These are phyloP conservation scores for Gossypium lobatum DNA, from an alignment of 441 rosid species.

Conservation along the genomic window DNA sequence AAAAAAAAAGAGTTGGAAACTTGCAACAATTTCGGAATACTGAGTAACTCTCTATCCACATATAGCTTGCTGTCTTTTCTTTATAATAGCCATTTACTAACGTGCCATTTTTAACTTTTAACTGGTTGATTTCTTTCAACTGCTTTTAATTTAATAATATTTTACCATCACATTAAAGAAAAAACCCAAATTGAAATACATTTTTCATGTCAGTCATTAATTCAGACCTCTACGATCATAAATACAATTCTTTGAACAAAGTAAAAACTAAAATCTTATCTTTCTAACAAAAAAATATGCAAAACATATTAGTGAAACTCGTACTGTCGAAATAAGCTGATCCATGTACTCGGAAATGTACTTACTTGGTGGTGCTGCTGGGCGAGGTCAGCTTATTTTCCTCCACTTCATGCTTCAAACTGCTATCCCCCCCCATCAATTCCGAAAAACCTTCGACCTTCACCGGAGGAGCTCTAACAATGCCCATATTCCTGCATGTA, in stretches of 20 bases:
- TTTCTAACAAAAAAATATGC: background rate
- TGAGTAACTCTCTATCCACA: too few species aligned
- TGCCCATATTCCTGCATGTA: slow-evolving; percentile 51
- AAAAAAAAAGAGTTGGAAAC: background rate
- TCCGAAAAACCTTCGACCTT: slow-evolving; percentile 92
- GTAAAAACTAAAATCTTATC: slow-evolving; percentile 1
- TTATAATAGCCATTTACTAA: background rate
- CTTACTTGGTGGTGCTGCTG: slow-evolving; percentile 63
- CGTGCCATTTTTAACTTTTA: background rate
- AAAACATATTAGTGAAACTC: background rate
- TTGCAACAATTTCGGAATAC: background rate
- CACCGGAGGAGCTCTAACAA: slow-evolving; percentile 78
- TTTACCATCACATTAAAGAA: background rate
- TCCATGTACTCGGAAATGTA: slow-evolving; percentile 19
- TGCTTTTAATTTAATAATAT: background rate
- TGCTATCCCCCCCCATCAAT: slow-evolving; percentile 72
- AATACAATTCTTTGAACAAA: background rate
- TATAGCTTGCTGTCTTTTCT: background rate
- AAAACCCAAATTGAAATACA: background rate
- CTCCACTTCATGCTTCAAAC: slow-evolving; percentile 67
- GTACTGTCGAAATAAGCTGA: background rate
- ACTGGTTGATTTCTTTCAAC: background rate
- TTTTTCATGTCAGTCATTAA: background rate
- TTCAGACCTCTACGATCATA: background rate
- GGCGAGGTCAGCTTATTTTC: slow-evolving; percentile 74